Evolutionary conservation across 2,329 filamentous ascomycete genomes (phyloP), one percentile per base, ranked within the genome.

Genomic region (Ascochyta pisi): DNA sequence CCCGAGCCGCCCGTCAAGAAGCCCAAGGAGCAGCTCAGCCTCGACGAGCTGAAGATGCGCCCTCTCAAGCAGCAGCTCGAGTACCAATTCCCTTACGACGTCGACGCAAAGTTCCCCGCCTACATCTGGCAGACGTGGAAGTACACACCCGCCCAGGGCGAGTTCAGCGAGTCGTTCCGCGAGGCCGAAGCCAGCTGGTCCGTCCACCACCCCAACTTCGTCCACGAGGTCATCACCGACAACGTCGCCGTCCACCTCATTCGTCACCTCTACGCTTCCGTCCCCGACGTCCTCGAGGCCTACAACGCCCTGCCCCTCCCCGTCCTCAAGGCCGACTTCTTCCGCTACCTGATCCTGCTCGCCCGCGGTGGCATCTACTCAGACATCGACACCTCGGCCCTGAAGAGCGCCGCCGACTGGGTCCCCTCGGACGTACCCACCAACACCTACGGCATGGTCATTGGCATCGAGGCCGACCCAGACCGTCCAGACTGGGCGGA

Each of bases 91-190:
- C 92, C 93, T 19, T 99, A 98, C 82, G 90, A 96, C 70, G 83
- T 94, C 60, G 87, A 92, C 70, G 78, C 83, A 66, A 96, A 94
- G 76, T 98, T 98, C 76, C 95, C 95, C 3, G 93, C 92, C 53
- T 98, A 96, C 81, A 96, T 99, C 72, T 99, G 95, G 95, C 95
- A 99, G 82, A 99, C 95, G 13, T 99, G 95, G 95, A 97, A 96
- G 76, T 89, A 86, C 70, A 90, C 87, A 0, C 93, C 94, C 0
- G 84, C 88, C 1, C 89, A 91, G 22, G 82, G 86, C 46, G 83
- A 90, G 59, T 99, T 99, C 73, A 78, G 77, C 10, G 86, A 89
- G 60, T 79, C 82, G 19, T 93, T 96, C 72, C 88, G 93, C 59
- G 86, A 90, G 42, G 84, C 92, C 57, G 95, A 98, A 78, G 90